phyloP scores from a whole-genome alignment of 2,329 filamentous ascomycete species.

The Penicillium sp. region DNA sequence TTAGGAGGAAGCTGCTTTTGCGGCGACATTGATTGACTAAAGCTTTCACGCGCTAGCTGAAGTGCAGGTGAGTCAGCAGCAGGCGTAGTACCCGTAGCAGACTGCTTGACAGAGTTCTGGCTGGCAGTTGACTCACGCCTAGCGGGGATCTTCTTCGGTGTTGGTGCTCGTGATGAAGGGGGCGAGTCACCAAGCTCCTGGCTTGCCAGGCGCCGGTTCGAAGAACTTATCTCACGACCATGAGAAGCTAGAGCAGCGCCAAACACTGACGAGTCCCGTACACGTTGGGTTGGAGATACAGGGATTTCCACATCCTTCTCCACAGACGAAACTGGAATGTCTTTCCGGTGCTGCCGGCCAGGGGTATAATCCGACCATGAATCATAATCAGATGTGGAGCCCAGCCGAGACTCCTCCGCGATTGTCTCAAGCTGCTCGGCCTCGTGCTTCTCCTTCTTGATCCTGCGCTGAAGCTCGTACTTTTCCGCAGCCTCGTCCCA shows the following conservation, averaged over 20 bases:
- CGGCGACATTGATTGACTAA: conserved; percentile 5
- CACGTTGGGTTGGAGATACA: conserved; percentile 23
- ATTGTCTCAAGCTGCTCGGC: conserved; percentile 25
- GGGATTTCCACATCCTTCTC: conserved; percentile 29
- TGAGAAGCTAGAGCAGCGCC: background rate
- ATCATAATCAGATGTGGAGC: background rate
- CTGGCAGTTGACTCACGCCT: conserved; percentile 14
- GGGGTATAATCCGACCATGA: conserved; percentile 6
- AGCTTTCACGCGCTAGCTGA: conserved; percentile 6
- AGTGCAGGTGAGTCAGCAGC: conserved; percentile 11
- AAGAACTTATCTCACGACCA: background rate
- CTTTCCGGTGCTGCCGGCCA: conserved; percentile 17
- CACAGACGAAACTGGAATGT: conserved; percentile 34
- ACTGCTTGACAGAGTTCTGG: background rate
- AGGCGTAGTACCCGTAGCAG: background rate
- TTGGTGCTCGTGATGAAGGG: conserved; percentile 15
- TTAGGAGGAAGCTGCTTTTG: conserved; percentile 4
- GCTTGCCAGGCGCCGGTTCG: conserved; percentile 27
- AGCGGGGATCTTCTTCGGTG: background rate
- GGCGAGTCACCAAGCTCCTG: conserved; percentile 35
- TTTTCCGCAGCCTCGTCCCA: conserved; percentile 36
- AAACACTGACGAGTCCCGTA: conserved; percentile 2
- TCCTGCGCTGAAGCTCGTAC: conserved; percentile 23
- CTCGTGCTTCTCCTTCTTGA: conserved; percentile 21
- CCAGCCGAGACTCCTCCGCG: conserved; percentile 20